Percentiles rank a stretch among this genome's conserved stretches.
Evolutionary conservation across 495 filamentous ascomycete genomes (phyloP).

Genomic region (Umbilicaria muhlenbergii): DNA sequence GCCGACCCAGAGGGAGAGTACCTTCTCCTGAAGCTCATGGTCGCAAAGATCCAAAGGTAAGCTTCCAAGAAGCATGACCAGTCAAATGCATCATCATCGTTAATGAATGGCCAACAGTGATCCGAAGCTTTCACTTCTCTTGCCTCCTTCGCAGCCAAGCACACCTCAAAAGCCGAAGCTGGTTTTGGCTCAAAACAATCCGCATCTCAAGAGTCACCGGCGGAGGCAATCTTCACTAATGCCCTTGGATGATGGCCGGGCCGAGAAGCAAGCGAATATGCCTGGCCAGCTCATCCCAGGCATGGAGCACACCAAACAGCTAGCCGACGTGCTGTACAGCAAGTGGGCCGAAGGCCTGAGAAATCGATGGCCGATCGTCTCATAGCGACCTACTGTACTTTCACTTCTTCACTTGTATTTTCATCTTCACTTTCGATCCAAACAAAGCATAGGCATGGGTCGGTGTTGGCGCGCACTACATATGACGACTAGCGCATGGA

Average conservation of each 20-base stretch:
- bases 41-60: conserved; percentile 40
- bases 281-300: conserved; percentile 42
- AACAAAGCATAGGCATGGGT: background rate
- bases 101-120: conserved; percentile 22
- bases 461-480: background rate
- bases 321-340: conserved; percentile 79
- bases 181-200: conserved; percentile 66
- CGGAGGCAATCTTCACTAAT: conserved; percentile 48
- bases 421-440: background rate
- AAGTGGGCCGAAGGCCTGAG: conserved; percentile 80
- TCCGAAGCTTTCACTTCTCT: conserved; percentile 31
- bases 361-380: conserved; percentile 55
- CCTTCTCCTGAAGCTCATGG: conserved; percentile 57
- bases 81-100: background rate
- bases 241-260: conserved; percentile 19
- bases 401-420: background rate
- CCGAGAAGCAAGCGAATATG: conserved; percentile 23
- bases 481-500: no score
- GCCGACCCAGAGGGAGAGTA: conserved; percentile 86
- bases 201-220: conserved; percentile 64
- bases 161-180: conserved; percentile 45
- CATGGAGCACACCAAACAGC: conserved; percentile 81
- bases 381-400: conserved; percentile 1
- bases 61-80: conserved; percentile 2
- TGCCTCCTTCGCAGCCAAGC: conserved; percentile 27